These are phyloP conservation scores for Sphenostylis stenocarpa DNA, from an alignment of 306 rosid species.

Conservation along the genomic window DNA sequence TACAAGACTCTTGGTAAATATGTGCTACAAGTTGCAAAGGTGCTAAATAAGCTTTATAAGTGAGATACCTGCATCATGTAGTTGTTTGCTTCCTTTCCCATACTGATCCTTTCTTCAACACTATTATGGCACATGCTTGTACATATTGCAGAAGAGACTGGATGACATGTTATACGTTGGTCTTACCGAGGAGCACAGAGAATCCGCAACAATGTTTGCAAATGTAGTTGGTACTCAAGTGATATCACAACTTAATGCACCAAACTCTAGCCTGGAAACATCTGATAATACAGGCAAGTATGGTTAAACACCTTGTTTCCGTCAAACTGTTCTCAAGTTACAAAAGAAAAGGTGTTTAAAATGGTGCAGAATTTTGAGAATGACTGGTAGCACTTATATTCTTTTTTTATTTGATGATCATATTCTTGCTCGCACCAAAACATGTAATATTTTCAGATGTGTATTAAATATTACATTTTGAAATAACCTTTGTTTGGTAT, in stretches of 20 bases:
- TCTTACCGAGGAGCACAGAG: conserved; percentile 96
- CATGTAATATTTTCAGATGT: conserved; percentile 19
- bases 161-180: conserved; percentile 94
- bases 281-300: conserved; percentile 61
- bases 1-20: conserved; percentile 70
- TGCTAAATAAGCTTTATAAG: conserved; percentile 35
- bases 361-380: conserved; percentile 24
- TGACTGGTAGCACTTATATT: neutral
- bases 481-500: conserved; percentile 17
- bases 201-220: conserved; percentile 95
- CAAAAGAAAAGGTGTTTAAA: conserved; percentile 24
- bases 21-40: conserved; percentile 93
- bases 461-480: conserved; percentile 31
- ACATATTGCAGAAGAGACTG: conserved; percentile 82
- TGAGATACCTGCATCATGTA: conserved; percentile 26
- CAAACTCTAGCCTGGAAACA: conserved; percentile 46
- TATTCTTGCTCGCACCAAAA: conserved; percentile 10
- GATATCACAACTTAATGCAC: conserved; percentile 80
- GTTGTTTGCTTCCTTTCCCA: conserved; percentile 27
- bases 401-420: neutral
- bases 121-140: conserved; percentile 31
- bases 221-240: conserved; percentile 95
- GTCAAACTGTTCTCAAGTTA: conserved; percentile 5
- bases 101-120: conserved; percentile 35
- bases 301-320: conserved; percentile 12